phyloP scores from a whole-genome alignment of 148 eudicot species.

The Limonium bicolor region DNA sequence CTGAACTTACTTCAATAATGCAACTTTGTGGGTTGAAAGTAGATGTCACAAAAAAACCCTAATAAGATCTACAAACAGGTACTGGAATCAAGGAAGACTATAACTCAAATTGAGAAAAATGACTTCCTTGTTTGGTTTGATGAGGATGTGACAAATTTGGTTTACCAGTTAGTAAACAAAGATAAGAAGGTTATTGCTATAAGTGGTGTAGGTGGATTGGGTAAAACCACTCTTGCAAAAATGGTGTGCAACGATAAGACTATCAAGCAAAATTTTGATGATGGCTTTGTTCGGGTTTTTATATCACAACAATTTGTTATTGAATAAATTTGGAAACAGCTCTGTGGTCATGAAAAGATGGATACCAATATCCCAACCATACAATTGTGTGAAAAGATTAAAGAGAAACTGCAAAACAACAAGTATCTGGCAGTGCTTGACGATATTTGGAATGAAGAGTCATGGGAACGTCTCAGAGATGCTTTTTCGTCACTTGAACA shows the following conservation, averaged over 20 bases:
- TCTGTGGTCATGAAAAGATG: background rate
- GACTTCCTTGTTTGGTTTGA: background rate
- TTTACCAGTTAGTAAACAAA: background rate
- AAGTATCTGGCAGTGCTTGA: conserved; percentile 14
- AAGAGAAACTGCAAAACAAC: background rate
- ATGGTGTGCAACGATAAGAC: conserved; percentile 1
- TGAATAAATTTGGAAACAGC: too few species aligned
- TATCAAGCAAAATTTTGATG: conserved; percentile 2
- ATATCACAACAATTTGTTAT: conserved; percentile 13
- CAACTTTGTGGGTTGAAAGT: conserved; percentile 7
- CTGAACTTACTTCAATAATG: conserved; percentile 6
- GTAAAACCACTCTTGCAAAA: conserved; percentile 13
- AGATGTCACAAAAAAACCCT: background rate
- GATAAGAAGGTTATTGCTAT: conserved; percentile 4
- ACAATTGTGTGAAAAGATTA: too few species aligned
- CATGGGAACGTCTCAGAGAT: conserved; percentile 4
- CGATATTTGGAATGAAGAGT: conserved; percentile 9
- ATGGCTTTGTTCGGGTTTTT: conserved; percentile 11
- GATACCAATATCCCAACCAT: too few species aligned
- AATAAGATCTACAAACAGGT: background rate
- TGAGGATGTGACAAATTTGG: background rate
- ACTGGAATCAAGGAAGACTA: background rate
- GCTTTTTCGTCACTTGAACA: background rate
- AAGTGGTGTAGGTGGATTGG: conserved; percentile 12
- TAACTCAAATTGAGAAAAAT: background rate